phyloP scores from a whole-genome alignment of 352 stramenopile species.

The Globisporangium cederbergense region DNA sequence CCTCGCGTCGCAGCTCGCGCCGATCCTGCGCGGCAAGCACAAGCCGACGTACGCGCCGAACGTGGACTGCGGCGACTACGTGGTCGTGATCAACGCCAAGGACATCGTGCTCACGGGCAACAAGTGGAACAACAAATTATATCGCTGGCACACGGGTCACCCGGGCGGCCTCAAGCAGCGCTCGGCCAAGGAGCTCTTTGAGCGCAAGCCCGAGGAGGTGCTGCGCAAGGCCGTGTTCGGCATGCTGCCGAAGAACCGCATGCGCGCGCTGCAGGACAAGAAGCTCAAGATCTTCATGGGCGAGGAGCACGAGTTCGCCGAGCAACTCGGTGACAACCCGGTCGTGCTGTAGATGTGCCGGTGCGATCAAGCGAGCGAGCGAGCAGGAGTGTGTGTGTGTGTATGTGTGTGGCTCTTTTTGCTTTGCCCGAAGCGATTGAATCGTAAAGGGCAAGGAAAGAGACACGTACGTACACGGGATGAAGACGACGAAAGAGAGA shows the following conservation, averaged over 20 bases:
- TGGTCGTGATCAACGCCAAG: conserved; percentile 97
- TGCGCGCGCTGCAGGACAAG: conserved; percentile 92
- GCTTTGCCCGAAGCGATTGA: background rate
- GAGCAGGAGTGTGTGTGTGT: background rate
- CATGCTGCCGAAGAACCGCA: conserved; percentile 98
- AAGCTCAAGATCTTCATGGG: conserved; percentile 97
- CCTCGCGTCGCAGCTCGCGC: conserved; percentile 93
- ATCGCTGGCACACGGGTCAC: conserved; percentile 98
- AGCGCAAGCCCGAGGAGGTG: conserved; percentile 94
- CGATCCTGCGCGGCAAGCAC: conserved; percentile 97
- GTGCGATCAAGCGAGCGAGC: background rate
- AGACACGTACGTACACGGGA: background rate
- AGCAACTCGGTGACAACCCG: conserved; percentile 85
- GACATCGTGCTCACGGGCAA: conserved; percentile 95
- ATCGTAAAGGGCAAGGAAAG: background rate
- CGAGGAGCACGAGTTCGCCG: conserved; percentile 89
- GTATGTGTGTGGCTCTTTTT: no score
- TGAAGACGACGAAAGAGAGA: background rate
- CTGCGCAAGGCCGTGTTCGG: conserved; percentile 95
- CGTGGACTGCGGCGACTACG: conserved; percentile 97
- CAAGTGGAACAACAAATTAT: conserved; percentile 97
- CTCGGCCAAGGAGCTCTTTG: conserved; percentile 92
- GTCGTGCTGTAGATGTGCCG: conserved; percentile 58
- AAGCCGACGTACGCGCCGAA: conserved; percentile 98
- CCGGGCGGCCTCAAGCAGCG: conserved; percentile 95